Conservation (phyloP, 2,329 filamentous ascomycete genomes). For the Colletotrichum magnum region DNA sequence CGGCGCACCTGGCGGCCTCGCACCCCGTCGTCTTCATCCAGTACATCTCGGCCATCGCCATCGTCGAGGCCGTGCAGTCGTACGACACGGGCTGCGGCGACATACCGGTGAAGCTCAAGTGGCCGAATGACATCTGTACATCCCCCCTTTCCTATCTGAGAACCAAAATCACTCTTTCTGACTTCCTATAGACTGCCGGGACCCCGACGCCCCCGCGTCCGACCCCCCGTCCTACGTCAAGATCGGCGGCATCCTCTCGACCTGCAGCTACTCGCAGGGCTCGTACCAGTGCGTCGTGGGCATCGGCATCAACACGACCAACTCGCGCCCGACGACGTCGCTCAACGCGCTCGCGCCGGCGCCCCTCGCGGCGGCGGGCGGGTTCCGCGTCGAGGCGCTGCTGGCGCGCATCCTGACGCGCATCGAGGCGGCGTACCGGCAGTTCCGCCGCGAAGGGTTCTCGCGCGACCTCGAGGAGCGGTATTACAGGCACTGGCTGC, state of each 20-base stretch:
- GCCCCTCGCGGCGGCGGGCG: conserved; percentile 50
- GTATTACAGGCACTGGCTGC: conserved; percentile 90
- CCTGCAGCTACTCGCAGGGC: conserved; percentile 83
- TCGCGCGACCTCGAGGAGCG: conserved; percentile 77
- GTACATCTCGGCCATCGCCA: conserved; percentile 90
- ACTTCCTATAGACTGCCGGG: conserved; percentile 69
- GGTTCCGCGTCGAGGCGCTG: conserved; percentile 82
- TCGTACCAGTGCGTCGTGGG: conserved; percentile 90
- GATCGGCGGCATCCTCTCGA: conserved; percentile 93
- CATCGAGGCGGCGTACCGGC: conserved; percentile 82
- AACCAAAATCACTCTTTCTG: too few species aligned
- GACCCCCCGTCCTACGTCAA: conserved; percentile 78
- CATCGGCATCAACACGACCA: conserved; percentile 88
- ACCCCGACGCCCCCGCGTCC: conserved; percentile 67
- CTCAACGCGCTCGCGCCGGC: conserved; percentile 79
- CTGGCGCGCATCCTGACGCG: conserved; percentile 84
- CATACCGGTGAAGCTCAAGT: conserved; percentile 90
- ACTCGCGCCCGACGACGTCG: conserved; percentile 88
- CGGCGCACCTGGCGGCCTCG: conserved; percentile 76
- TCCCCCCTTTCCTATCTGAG: conserved; percentile 15
- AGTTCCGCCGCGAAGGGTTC: conserved; percentile 84
- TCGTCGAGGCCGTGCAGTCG: conserved; percentile 84
- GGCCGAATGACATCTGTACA: conserved; percentile 95
- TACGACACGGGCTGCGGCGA: conserved; percentile 84
- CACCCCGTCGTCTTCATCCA: conserved; percentile 94